These are phyloP conservation scores for Rhodotorula sp. DNA, from an alignment of 1,284 basidiomycete species.

Conservation along the genomic window DNA sequence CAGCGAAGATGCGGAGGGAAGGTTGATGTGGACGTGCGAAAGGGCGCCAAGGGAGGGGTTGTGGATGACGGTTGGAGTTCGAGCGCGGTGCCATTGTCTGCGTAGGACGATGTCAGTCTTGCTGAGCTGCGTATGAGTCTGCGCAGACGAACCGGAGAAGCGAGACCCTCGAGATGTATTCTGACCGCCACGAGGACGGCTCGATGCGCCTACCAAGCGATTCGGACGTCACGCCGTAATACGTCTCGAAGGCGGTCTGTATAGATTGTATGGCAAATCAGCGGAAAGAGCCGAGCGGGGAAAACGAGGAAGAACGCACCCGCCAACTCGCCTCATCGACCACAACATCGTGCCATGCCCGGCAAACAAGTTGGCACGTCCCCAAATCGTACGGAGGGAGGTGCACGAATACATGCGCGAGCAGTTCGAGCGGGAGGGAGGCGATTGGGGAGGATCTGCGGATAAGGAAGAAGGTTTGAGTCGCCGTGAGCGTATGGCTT, in stretches of 20 bases:
- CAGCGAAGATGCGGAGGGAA: not conserved
- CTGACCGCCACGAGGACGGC: constrained; percentile 35
- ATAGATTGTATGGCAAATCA: not conserved
- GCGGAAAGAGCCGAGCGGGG: not conserved
- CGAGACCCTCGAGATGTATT: constrained; percentile 40
- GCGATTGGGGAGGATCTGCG: constrained; percentile 32
- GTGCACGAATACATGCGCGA: constrained; percentile 41
- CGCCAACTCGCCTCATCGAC: constrained; percentile 41
- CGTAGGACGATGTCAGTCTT: no score
- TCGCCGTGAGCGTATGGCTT: not conserved
- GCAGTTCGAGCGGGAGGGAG: constrained; percentile 37
- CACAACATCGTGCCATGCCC: constrained; percentile 37
- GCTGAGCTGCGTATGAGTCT: not conserved
- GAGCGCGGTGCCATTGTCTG: constrained; percentile 36
- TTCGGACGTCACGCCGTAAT: constrained; percentile 20
- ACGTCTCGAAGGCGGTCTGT: constrained; percentile 36
- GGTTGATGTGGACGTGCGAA: constrained; percentile 23
- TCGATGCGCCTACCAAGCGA: constrained; percentile 36
- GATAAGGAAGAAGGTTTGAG: not conserved
- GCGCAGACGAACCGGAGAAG: constrained; percentile 14
- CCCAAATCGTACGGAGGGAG: constrained; percentile 35
- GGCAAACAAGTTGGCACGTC: constrained; percentile 36
- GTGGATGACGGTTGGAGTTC: constrained; percentile 25
- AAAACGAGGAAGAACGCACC: constrained; percentile 12
- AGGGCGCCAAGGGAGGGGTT: constrained; percentile 40